Conservation (phyloP, 495 filamentous ascomycete genomes). For the Penicillium ucsense region DNA sequence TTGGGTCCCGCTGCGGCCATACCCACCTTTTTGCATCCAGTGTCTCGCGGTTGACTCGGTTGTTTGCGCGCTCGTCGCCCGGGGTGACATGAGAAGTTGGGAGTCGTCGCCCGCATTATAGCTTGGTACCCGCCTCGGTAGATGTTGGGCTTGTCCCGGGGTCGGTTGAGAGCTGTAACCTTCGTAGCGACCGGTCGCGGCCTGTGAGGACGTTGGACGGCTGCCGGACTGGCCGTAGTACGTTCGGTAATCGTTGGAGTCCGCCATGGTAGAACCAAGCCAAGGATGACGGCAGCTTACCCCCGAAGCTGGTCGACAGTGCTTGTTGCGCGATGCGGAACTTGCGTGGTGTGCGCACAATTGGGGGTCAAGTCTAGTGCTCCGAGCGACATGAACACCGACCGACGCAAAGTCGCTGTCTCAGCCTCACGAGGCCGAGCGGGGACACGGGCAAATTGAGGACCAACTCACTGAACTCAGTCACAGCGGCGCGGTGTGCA, state of each 20-base stretch:
- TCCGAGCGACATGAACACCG: neutral
- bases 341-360: neutral
- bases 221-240: constrained; percentile 36
- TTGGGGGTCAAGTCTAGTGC: neutral
- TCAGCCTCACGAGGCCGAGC: constrained; percentile 7
- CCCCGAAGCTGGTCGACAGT: neutral
- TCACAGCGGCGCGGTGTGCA: constrained; percentile 1
- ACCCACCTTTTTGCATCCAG: constrained; percentile 5
- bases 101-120: constrained; percentile 75
- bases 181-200: constrained; percentile 14
- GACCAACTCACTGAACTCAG: constrained; percentile 6
- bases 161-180: constrained; percentile 11
- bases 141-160: constrained; percentile 20
- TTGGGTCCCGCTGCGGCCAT: constrained; percentile 8
- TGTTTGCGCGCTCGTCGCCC: constrained; percentile 23
- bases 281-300: neutral
- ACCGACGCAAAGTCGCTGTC: neutral
- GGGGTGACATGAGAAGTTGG: constrained; percentile 32
- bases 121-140: constrained; percentile 53
- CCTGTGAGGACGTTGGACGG: constrained; percentile 17
- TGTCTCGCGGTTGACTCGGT: constrained; percentile 21
- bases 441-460: constrained; percentile 7
- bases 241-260: constrained; percentile 38
- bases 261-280: constrained; percentile 27
- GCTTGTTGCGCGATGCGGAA: neutral